A percentile compares a stretch with the other conserved stretches of the same genome.
phyloP scores from a whole-genome alignment of 164 flowering plant species.

The Tinospora cordifolia region DNA sequence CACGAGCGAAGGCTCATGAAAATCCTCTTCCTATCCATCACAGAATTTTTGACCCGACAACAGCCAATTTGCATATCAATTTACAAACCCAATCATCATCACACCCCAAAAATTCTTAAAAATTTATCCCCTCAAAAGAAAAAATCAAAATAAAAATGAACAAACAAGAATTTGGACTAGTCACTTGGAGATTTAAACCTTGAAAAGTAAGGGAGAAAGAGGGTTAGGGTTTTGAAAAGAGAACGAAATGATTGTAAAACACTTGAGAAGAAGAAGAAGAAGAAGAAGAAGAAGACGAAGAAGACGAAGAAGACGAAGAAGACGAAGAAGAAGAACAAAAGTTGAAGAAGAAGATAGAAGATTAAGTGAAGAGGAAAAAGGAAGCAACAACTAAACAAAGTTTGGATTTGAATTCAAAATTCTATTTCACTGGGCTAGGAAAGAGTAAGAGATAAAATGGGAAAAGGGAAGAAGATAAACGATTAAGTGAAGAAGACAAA shows the following conservation, averaged over 20 bases:
- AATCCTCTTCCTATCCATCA: conserved; percentile 64
- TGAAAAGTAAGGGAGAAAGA: not conserved
- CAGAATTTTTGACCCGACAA: not conserved
- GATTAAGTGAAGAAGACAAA: too few species aligned
- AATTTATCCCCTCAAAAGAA: too few species aligned
- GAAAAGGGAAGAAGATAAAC: too few species aligned
- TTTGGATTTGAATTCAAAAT: too few species aligned
- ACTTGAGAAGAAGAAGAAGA: not conserved
- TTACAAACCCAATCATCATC: not conserved
- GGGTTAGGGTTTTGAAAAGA: not conserved
- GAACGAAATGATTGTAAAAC: too few species aligned
- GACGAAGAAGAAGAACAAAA: not conserved
- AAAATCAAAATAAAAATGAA: not conserved
- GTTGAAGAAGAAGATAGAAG: too few species aligned
- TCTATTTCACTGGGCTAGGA: too few species aligned
- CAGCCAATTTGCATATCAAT: conserved; percentile 4
- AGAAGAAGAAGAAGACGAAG: not conserved
- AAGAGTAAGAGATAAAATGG: too few species aligned
- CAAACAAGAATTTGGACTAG: not conserved
- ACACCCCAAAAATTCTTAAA: not conserved
- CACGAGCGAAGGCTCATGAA: conserved; percentile 81
- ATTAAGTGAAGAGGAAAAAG: too few species aligned
- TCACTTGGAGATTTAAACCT: not conserved
- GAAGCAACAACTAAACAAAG: too few species aligned
- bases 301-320: not conserved